These are phyloP conservation scores for Trichophyton verrucosum DNA, from an alignment of 2,329 filamentous ascomycete genomes.

Conservation along the genomic window DNA sequence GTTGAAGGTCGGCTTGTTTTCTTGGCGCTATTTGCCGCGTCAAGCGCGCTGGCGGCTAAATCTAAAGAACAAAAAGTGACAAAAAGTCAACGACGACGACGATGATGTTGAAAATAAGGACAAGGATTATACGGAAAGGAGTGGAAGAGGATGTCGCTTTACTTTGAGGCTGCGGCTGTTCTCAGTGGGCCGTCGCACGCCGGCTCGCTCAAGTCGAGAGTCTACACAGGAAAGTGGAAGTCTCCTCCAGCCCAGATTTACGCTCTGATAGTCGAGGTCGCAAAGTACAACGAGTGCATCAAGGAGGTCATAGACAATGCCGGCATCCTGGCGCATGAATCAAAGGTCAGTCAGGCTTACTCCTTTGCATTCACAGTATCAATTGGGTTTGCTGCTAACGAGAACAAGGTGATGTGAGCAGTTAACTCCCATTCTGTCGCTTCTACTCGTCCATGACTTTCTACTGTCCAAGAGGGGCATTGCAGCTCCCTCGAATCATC, in stretches of 20 bases:
- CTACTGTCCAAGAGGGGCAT: slow-evolving; percentile 72
- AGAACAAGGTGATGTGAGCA: slow-evolving; percentile 27
- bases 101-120: not conserved
- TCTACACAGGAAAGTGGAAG: slow-evolving; percentile 68
- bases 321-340: slow-evolving; percentile 63
- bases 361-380: not conserved
- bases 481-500: slow-evolving; percentile 66
- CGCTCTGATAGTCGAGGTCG: slow-evolving; percentile 71
- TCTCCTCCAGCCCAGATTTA: slow-evolving; percentile 72
- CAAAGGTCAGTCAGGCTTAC: slow-evolving; percentile 52
- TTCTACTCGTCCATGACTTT: slow-evolving; percentile 78
- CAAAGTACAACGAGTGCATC: slow-evolving; percentile 79
- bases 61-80: too few species aligned
- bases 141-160: slow-evolving; percentile 64
- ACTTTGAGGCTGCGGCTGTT: slow-evolving; percentile 76
- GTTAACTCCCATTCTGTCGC: slow-evolving; percentile 66
- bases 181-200: slow-evolving; percentile 46
- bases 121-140: not conserved
- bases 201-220: slow-evolving; percentile 73
- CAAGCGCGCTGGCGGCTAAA: not conserved
- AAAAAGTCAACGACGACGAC: too few species aligned
- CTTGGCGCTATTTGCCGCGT: not conserved
- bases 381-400: not conserved
- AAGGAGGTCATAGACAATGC: slow-evolving; percentile 81
- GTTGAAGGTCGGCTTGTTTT: not conserved